Evolutionary conservation across 345 rosid genomes (phyloP).

Genomic region (Sonneratia alba): DNA sequence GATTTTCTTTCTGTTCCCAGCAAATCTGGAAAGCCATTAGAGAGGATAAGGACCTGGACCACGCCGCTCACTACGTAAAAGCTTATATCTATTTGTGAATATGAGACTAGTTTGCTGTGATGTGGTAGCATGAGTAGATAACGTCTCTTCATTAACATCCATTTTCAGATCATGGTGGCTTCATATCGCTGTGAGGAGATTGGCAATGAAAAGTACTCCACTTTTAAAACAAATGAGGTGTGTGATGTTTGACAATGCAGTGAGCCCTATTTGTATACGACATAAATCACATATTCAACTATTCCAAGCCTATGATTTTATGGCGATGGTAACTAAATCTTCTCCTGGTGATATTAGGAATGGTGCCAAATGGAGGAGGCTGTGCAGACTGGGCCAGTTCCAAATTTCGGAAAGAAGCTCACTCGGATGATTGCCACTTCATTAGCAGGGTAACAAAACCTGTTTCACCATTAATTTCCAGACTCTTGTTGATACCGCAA

Average conservation of each 20-base stretch:
- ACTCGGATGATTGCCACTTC: constrained; percentile 38
- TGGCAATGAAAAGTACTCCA: constrained; percentile 56
- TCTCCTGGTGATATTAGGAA: constrained; percentile 25
- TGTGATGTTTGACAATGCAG: constrained; percentile 6
- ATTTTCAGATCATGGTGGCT: constrained; percentile 87
- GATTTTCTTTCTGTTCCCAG: constrained; percentile 56
- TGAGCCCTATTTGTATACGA: neutral
- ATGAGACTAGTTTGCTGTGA: neutral
- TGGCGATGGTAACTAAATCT: too few species aligned
- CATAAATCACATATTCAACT: neutral
- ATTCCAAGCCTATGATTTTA: too few species aligned
- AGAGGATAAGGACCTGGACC: constrained; percentile 96
- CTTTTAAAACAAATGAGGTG: constrained; percentile 58
- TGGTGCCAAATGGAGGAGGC: constrained; percentile 64
- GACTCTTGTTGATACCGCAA: neutral
- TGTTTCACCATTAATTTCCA: neutral
- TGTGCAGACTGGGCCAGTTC: constrained; percentile 55
- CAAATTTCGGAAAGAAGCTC: constrained; percentile 72
- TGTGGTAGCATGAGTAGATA: neutral
- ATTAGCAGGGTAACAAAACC: constrained; percentile 53
- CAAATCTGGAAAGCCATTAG: constrained; percentile 90
- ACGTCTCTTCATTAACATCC: constrained; percentile 2
- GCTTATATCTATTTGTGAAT: neutral
- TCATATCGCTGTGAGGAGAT: constrained; percentile 97
- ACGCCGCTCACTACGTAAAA: constrained; percentile 93